Base-by-base conservation (phyloP, 2,329 filamentous ascomycete species). In the Ascosphaera apis region DNA sequence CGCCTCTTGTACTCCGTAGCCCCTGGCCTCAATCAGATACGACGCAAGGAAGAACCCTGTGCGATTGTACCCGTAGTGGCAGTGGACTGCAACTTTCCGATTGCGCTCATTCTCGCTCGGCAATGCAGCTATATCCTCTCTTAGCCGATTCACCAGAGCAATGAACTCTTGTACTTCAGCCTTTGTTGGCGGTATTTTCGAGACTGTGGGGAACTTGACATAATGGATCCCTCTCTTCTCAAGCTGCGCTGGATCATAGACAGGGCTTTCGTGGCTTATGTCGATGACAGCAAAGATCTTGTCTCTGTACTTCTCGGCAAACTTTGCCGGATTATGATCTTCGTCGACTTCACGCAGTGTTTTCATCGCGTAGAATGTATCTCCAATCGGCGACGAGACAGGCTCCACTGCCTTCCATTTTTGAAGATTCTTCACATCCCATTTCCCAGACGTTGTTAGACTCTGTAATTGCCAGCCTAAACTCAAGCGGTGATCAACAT, bases 21-120 rank as follows among this genome's bases (percentile, higher is more conserved):
- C 73, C 44, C 77, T 68, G 33, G 72, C 64, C 57, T 93, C 83
- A 11, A 93, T 75, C n/a, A 95, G 61, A 49, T 93, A 95, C 48
- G 75, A 82, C 21, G 81, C 76, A 35, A 95, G 71, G 49, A 93
- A 79, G 52, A 86, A 92, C 0, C 86, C 86, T 0, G 86, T 93
- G 15, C 84, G 69, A 52, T 95, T 93, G 58, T 91, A 93, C 0
- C 86, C 86, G 46, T 93, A 93, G 49, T 95, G 86, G 48, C 86
- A 95, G 52, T 95, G 86, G 0, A 92, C 81, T 2, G 76, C 84
- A 36, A 92, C 27, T 35, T n/a, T 33, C 37, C 11, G 43, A 37
- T 27, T 47, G 7, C 37, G 58, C 15, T 55, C 53, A n/a, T 59
- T 56, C 1, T 61, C 56, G 15, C 56, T 60, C 38, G 30, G 53